Percentiles rank a stretch among this genome's conserved stretches.
These are phyloP conservation scores for Sindora glabra DNA, from an alignment of 306 rosid genomes.

Conservation along the genomic window DNA sequence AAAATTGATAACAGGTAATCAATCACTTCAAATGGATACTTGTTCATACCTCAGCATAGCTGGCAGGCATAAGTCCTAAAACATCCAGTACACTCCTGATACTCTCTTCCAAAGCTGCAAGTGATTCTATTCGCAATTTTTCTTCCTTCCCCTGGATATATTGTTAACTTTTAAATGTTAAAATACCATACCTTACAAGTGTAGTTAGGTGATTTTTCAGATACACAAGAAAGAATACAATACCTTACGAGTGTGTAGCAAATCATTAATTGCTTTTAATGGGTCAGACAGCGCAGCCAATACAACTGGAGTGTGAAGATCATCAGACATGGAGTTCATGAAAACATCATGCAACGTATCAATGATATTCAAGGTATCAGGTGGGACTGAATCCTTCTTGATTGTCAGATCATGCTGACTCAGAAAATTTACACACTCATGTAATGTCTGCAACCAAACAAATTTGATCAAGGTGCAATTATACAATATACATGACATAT, in stretches of 20 bases:
- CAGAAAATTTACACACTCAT: constrained; percentile 67
- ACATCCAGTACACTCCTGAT: constrained; percentile 45
- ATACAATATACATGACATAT: not conserved
- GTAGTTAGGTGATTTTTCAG: not conserved
- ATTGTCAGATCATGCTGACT: constrained; percentile 49
- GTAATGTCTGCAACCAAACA: constrained; percentile 58
- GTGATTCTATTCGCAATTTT: constrained; percentile 67
- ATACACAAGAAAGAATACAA: not conserved
- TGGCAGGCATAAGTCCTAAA: constrained; percentile 72
- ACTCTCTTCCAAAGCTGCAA: constrained; percentile 58
- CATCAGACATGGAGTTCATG: constrained; percentile 80
- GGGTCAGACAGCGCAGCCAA: constrained; percentile 85
- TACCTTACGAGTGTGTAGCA: constrained; percentile 86
- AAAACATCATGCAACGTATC: constrained; percentile 46
- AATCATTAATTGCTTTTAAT: constrained; percentile 75
- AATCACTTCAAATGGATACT: constrained; percentile 5
- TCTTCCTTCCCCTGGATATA: constrained; percentile 70
- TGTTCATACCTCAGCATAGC: constrained; percentile 57
- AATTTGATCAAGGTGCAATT: constrained; percentile 12
- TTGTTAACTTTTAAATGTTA: constrained; percentile 12
- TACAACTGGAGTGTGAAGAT: constrained; percentile 80
- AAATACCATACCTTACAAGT: not conserved
- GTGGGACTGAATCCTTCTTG: constrained; percentile 47
- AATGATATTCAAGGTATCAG: constrained; percentile 40
- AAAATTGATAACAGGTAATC: not conserved